A percentile compares a stretch with the other conserved stretches of the same genome.
These are phyloP conservation scores for Stagonosporopsis vannaccii DNA, from an alignment of 2,329 filamentous ascomycete species.

Conservation along the genomic window DNA sequence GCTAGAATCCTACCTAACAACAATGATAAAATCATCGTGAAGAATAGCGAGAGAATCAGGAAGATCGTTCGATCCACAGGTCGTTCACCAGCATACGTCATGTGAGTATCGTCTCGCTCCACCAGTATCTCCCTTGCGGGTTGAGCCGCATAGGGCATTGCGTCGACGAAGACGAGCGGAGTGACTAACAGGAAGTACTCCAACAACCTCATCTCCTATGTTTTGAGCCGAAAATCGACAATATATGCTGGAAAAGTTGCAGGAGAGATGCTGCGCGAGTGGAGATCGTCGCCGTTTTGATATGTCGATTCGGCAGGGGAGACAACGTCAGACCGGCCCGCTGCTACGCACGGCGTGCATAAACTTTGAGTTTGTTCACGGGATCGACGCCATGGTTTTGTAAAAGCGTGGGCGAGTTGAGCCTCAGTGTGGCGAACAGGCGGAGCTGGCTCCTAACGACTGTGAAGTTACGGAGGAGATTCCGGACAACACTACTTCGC, in stretches of 20 bases:
- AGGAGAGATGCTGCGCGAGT: not conserved
- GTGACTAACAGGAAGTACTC: not conserved
- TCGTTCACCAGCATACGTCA: conserved; percentile 13
- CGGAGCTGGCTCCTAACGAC: not conserved
- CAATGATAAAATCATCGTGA: conserved; percentile 20
- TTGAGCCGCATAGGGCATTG: conserved; percentile 3
- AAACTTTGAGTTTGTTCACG: not conserved
- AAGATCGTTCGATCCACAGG: conserved; percentile 18
- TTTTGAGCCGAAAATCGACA: not conserved
- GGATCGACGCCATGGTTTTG: conserved; percentile 9
- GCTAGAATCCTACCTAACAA: conserved; percentile 15
- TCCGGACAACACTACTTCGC: not conserved
- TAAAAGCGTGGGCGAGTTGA: conserved; percentile 2
- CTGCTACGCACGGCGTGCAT: not conserved
- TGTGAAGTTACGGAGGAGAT: not conserved
- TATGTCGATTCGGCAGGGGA: not conserved
- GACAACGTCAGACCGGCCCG: not conserved
- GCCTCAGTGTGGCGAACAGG: conserved; percentile 1
- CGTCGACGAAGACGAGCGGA: not conserved
- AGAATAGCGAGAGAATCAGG: conserved; percentile 17
- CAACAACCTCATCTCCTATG: not conserved
- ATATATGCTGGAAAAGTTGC: not conserved
- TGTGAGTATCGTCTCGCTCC: not conserved
- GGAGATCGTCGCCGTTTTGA: conserved; percentile 1
- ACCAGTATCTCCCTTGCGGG: conserved; percentile 1